A percentile compares a stretch with the other conserved stretches of the same genome.
Conservation (phyloP, 208 protist species). For the Balamuthia mandrillaris region DNA sequence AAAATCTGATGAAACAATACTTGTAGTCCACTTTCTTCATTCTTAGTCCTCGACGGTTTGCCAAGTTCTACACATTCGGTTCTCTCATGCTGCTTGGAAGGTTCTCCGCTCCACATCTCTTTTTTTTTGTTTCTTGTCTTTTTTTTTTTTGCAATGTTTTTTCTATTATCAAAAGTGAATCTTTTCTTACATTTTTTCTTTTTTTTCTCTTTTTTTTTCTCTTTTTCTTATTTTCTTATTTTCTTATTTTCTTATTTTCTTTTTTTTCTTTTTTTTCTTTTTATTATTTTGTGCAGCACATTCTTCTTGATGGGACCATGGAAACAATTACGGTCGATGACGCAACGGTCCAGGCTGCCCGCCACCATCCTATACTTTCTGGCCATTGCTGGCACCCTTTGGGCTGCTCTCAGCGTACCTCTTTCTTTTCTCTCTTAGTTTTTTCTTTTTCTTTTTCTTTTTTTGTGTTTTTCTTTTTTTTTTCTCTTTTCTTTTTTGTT, state of each 20-base stretch:
- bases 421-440: neutral
- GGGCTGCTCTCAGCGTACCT: neutral
- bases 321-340: slow-evolving; percentile 3
- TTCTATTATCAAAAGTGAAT: too few relatives aligned
- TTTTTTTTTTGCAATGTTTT: too few relatives aligned
- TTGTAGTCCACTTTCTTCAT: neutral
- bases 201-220: too few relatives aligned
- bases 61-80: slow-evolving; percentile 9
- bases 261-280: too few relatives aligned
- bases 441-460: neutral
- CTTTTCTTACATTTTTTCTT: too few relatives aligned
- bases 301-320: slow-evolving; percentile 19
- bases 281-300: neutral
- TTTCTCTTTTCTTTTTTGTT: too few relatives aligned
- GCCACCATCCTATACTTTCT: neutral
- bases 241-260: too few relatives aligned
- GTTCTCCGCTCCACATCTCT: too few relatives aligned
- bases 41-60: neutral
- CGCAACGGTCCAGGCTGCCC: neutral
- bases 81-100: neutral
- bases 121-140: too few relatives aligned
- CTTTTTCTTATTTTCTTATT: too few relatives aligned
- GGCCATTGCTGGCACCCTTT: slow-evolving; percentile 2
- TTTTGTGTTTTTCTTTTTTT: too few relatives aligned
- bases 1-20: too few relatives aligned